phyloP scores from a whole-genome alignment of 1,139 yeast genomes.

The Yamadazyma oceani region DNA sequence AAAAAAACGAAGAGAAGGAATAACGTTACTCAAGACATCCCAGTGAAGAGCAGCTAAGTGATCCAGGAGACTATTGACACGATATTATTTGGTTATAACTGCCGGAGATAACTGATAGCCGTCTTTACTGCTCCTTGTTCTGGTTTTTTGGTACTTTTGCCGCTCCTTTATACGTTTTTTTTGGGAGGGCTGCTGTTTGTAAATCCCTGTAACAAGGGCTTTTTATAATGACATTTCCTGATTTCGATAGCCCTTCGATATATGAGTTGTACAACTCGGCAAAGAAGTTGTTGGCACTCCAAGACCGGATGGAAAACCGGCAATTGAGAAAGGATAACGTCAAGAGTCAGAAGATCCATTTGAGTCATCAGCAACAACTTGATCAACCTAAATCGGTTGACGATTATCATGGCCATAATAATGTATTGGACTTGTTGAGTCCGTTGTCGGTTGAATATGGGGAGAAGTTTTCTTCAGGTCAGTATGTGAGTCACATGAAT shows the following conservation, averaged over 20 bases:
- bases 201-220: not conserved
- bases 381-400: not conserved
- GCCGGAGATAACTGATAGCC: no score
- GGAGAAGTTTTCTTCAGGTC: constrained; percentile 18
- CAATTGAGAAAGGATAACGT: constrained; percentile 37
- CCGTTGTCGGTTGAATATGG: constrained; percentile 41
- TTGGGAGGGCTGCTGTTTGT: not conserved
- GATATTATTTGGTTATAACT: no score
- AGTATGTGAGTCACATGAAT: not conserved
- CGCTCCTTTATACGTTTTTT: no score
- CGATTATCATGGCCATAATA: not conserved
- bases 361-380: not conserved
- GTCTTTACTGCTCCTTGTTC: no score
- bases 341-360: constrained; percentile 23
- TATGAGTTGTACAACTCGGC: constrained; percentile 47
- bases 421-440: constrained; percentile 37
- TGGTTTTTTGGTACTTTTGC: no score
- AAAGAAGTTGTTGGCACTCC: constrained; percentile 38
- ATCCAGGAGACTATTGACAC: no score
- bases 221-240: constrained; percentile 6
- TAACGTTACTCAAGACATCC: no score
- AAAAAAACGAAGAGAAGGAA: not conserved
- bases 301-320: constrained; percentile 44
- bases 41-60: no score
- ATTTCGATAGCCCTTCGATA: constrained; percentile 34